Evolutionary conservation across 306 rosid species (phyloP).

Genomic region (Prunus campanulata): DNA sequence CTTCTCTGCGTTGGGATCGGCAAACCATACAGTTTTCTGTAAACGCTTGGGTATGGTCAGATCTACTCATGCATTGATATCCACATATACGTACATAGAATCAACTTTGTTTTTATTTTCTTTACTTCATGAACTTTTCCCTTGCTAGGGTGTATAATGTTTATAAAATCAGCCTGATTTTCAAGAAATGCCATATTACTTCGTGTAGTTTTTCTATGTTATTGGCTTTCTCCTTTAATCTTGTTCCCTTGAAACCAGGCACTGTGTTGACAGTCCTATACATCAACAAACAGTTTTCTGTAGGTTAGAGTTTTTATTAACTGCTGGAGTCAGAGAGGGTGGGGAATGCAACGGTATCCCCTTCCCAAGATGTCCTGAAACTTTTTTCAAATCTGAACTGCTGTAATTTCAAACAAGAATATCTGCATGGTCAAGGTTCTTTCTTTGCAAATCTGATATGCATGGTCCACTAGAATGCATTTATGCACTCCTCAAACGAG

Average conservation of each 20-base stretch:
- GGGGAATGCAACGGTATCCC: neutral
- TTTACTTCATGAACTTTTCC: neutral
- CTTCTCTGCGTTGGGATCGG: slow-evolving; percentile 79
- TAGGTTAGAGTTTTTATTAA: neutral
- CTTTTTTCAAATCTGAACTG: too few relatives aligned
- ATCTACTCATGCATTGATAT: slow-evolving; percentile 14
- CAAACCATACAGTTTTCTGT: slow-evolving; percentile 85
- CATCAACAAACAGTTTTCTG: neutral
- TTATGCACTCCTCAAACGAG: too few relatives aligned
- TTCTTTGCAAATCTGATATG: too few relatives aligned
- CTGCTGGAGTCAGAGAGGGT: neutral
- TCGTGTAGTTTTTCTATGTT: neutral
- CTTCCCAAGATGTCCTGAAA: neutral
- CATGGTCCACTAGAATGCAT: too few relatives aligned
- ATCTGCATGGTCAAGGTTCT: too few relatives aligned
- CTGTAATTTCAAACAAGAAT: too few relatives aligned
- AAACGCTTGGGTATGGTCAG: slow-evolving; percentile 82
- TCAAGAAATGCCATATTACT: neutral
- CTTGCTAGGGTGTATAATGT: neutral
- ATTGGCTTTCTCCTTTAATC: neutral
- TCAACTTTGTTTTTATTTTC: neutral
- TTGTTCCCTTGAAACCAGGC: slow-evolving; percentile 4
- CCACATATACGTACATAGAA: neutral
- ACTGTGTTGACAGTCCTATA: neutral
- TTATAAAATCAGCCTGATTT: neutral